Evolutionary conservation across 2,329 filamentous ascomycete genomes (phyloP).

Genomic region (Aspergillus brasiliensis): DNA sequence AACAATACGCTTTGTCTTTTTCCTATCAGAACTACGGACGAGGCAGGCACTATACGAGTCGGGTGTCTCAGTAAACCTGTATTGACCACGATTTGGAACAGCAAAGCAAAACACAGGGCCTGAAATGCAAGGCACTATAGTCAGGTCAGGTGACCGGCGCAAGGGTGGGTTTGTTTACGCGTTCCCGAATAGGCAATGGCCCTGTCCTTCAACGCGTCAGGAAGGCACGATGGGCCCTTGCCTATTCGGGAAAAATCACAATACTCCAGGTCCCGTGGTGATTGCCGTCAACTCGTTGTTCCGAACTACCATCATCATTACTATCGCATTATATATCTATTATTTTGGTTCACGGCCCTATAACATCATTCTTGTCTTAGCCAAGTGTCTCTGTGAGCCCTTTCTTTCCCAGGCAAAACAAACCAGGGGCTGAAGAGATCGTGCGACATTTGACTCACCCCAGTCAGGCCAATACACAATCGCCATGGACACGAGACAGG

Average conservation of each 20-base stretch:
- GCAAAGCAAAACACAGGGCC: neutral
- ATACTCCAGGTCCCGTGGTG: constrained; percentile 6
- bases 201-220: constrained; percentile 21
- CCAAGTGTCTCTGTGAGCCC: neutral
- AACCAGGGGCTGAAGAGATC: neutral
- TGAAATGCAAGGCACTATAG: constrained; percentile 11
- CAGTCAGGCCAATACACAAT: neutral
- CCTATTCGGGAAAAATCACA: constrained; percentile 11
- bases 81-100: neutral
- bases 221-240: constrained; percentile 12
- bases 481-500: constrained; percentile 30
- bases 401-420: neutral
- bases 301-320: neutral
- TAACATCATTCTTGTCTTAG: neutral
- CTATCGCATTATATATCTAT: neutral
- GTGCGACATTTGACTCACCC: neutral
- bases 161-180: constrained; percentile 22
- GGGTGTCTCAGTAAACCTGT: neutral
- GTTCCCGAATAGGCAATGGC: constrained; percentile 18
- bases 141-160: constrained; percentile 18
- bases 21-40: too few species aligned
- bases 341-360: neutral
- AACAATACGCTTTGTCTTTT: neutral
- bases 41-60: neutral
- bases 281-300: constrained; percentile 1